Percentiles rank a stretch among this genome's conserved stretches.
These are phyloP conservation scores for sorghum (Sorghum bicolor) DNA, from an alignment of 176 grass and related monocot species.

Conservation along the genomic window Sorghum_bicolor_NCBIv3 NC_012873.2:57341001-57341500, in stretches of 20 bases:
- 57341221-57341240: neutral
- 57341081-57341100: neutral
- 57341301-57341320: neutral
- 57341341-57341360: neutral
- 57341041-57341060: constrained; percentile 7
- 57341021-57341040: neutral
- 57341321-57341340: neutral
- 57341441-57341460: neutral
- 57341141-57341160: neutral
- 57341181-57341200: neutral
- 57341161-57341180: neutral
- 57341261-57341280: neutral
- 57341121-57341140: neutral
- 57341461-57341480: constrained; percentile 14
- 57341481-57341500: neutral
- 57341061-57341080: neutral
- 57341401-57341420: neutral
- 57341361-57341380: neutral
- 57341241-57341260: neutral
- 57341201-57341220: too few species aligned
- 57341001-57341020: neutral
- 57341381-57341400: neutral
- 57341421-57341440: neutral
- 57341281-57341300: too few species aligned
- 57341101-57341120: too few species aligned